Evolutionary conservation across 176 grass and related monocot genomes (phyloP), one percentile per base, ranked within the genome.

Genomic region (Phyllostachys edulis): DNA sequence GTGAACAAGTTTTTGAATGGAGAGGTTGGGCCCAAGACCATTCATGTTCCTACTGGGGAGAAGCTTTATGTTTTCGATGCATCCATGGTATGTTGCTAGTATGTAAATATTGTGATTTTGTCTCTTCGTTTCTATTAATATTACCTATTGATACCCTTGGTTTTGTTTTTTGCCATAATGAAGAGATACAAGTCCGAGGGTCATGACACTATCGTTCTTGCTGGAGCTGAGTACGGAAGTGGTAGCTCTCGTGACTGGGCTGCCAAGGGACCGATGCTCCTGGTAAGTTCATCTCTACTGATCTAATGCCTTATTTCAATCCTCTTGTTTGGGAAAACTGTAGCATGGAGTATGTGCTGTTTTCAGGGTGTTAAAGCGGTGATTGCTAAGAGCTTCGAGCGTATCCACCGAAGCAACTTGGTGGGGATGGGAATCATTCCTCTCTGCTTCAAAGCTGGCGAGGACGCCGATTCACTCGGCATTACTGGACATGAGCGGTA

Each of bases 171-270:
- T 64, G 9, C 9, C 15, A 4, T 54, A 66, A 36, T 88, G 29
- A 89, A 98, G 96, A 96, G 76, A 86, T 98, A 98, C 86, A 95
- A 94, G 78, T 65, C 85, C 20, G 93, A 93, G 51, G 96, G 96
- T 63, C 76, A 92, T 84, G 87, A 79, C 57, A 98, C 96, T 1
- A 90, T 98, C 6, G 79, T 98, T 92, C 80, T 98, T 20, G 93
- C 96, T 89, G 96, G 96, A 18, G 91, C 96, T 18, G 96, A 98
- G 77, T 98, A 98, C 15, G 96, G 96, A 67, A 98, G 96, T 20
- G 96, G 96, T 73, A 98, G 96, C 71, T 98, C 96, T 71, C 93
- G 96, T 73, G 96, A 98, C 84, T 98, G 96, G 96, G 96, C 93
- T 85, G 96, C 96, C 13, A 96, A 98, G 80, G 96, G 96, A 10